Conservation (phyloP, 2,329 filamentous ascomycete species). For the Aspergillus costaricaensis region DNA sequence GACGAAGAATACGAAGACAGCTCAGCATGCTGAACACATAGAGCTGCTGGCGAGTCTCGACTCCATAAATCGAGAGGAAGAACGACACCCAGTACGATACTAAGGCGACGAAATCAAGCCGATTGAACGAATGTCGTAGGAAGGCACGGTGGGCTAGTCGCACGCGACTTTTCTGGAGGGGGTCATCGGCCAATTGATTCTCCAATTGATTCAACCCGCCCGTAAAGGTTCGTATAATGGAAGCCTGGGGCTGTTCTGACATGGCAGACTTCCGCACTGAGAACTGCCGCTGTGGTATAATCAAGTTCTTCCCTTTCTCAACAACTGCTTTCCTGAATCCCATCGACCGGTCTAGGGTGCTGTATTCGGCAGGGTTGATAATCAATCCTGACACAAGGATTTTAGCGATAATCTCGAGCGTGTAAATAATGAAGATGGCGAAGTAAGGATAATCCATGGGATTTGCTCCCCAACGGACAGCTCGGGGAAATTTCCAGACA, state of each 20-base stretch:
- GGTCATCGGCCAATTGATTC: slow-evolving; percentile 65
- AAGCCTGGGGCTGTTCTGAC: slow-evolving; percentile 43
- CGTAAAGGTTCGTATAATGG: slow-evolving; percentile 76
- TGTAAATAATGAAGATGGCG: slow-evolving; percentile 84
- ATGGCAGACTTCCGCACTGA: slow-evolving; percentile 58
- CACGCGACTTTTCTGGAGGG: slow-evolving; percentile 75
- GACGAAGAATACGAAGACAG: slow-evolving; percentile 84
- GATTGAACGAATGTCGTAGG: slow-evolving; percentile 91
- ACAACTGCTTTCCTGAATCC: slow-evolving; percentile 73
- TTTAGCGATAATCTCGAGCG: slow-evolving; percentile 77
- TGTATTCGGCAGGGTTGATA: slow-evolving; percentile 87
- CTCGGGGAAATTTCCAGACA: slow-evolving; percentile 65
- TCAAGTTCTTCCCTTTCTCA: slow-evolving; percentile 75
- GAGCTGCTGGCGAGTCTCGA: slow-evolving; percentile 71
- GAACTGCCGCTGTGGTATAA: slow-evolving; percentile 75
- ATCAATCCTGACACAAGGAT: slow-evolving; percentile 93
- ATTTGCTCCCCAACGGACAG: slow-evolving; percentile 63
- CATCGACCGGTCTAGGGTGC: slow-evolving; percentile 77
- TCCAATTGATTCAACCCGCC: slow-evolving; percentile 68
- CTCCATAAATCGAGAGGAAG: slow-evolving; percentile 65
- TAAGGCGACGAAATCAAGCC: slow-evolving; percentile 90
- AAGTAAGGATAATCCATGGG: slow-evolving; percentile 78
- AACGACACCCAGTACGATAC: slow-evolving; percentile 96
- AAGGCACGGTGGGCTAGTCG: slow-evolving; percentile 90
- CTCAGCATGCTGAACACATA: slow-evolving; percentile 97